These are phyloP conservation scores for Aspergillus hiratsukae DNA, from an alignment of 2,329 filamentous ascomycete genomes.

Conservation along the genomic window DNA sequence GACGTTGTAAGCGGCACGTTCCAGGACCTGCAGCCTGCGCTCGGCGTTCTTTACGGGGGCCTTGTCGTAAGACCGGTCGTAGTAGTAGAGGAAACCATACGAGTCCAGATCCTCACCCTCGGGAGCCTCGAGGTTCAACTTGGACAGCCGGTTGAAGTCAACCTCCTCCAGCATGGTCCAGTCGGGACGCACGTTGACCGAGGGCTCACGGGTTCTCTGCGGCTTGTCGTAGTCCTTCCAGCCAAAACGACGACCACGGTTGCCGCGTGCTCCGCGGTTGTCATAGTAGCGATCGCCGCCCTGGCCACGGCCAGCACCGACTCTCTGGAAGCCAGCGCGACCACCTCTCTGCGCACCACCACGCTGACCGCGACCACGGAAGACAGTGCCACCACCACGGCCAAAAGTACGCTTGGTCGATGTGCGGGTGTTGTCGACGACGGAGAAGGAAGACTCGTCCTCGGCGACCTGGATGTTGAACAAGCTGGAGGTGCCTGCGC, in stretches of 20 bases:
- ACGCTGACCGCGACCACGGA: conserved; percentile 71
- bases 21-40: conserved; percentile 80
- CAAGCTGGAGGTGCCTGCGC: conserved; percentile 75
- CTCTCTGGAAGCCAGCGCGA: conserved; percentile 68
- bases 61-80: conserved; percentile 94
- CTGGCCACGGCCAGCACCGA: conserved; percentile 64
- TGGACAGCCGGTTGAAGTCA: conserved; percentile 90
- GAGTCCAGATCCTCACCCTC: conserved; percentile 92
- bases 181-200: conserved; percentile 91
- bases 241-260: conserved; percentile 79
- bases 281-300: conserved; percentile 64
- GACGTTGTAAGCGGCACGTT: conserved; percentile 96
- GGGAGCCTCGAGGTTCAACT: conserved; percentile 92
- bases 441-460: conserved; percentile 95
- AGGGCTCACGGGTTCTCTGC: conserved; percentile 89
- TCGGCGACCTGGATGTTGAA: conserved; percentile 91
- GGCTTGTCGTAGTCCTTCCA: conserved; percentile 99
- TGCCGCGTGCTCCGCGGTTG: conserved; percentile 64
- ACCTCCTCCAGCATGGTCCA: conserved; percentile 98
- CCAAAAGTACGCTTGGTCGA: conserved; percentile 77
- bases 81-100: conserved; percentile 98
- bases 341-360: conserved; percentile 69
- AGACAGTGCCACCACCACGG: conserved; percentile 83
- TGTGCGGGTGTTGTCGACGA: conserved; percentile 91
- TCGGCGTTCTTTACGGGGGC: conserved; percentile 82